A percentile compares a stretch with the other conserved stretches of the same genome.
Conservation (phyloP, 208 protist genomes). For the Trypanosoma melophagium region DNA sequence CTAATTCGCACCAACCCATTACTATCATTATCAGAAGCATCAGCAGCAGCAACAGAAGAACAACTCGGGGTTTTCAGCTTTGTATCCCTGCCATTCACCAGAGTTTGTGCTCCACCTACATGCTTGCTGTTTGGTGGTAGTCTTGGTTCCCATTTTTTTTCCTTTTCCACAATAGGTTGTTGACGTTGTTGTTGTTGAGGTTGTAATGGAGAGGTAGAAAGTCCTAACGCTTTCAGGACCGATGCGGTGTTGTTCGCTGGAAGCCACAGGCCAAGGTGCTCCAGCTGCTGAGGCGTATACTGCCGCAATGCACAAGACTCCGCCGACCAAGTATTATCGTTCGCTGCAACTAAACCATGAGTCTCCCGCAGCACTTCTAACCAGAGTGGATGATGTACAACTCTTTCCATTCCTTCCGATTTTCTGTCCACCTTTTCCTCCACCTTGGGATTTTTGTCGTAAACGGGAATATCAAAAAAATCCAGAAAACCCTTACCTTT, state of each 20-base stretch:
- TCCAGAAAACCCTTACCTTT: conserved; percentile 76
- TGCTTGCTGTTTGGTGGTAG: background rate
- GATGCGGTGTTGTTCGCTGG: conserved; percentile 33
- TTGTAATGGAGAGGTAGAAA: conserved; percentile 49
- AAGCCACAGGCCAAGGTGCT: conserved; percentile 5
- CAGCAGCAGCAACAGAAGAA: too few species aligned
- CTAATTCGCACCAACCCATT: background rate
- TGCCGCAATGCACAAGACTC: conserved; percentile 2
- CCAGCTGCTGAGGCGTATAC: background rate
- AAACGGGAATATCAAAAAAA: conserved; percentile 65
- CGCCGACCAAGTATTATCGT: conserved; percentile 32
- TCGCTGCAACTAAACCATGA: conserved; percentile 43
- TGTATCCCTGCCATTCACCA: background rate
- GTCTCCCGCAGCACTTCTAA: conserved; percentile 54
- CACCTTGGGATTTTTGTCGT: background rate
- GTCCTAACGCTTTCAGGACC: conserved; percentile 42
- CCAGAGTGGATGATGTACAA: conserved; percentile 69
- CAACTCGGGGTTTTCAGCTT: too few species aligned
- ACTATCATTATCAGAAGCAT: too few species aligned
- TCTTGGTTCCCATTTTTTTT: background rate
- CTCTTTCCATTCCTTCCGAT: conserved; percentile 19
- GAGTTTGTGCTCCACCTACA: background rate
- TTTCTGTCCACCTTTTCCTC: background rate
- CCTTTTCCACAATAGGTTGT: conserved; percentile 3
- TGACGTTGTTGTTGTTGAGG: background rate